Evolutionary conservation across 139 green algal genomes (phyloP).

Genomic region (Ulvella scutata): DNA sequence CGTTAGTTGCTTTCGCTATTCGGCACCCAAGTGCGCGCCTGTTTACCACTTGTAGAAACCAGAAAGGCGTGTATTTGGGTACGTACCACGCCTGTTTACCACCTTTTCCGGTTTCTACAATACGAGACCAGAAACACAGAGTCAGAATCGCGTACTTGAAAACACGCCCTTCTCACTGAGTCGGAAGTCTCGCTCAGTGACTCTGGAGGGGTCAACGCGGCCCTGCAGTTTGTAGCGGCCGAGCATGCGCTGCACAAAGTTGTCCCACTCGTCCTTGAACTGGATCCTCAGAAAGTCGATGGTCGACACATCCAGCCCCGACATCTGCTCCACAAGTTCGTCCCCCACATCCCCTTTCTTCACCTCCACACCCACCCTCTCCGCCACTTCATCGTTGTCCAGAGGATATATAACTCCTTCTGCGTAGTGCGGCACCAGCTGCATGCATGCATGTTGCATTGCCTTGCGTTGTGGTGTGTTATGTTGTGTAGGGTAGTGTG

Average conservation of each 20-base stretch:
- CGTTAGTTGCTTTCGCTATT: too few relatives aligned
- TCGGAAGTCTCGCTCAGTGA: conserved; percentile 36
- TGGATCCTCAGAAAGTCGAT: conserved; percentile 14
- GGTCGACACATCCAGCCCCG: conserved; percentile 16
- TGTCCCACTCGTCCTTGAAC: conserved; percentile 18
- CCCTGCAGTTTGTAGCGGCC: conserved; percentile 17
- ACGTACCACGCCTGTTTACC: too few relatives aligned
- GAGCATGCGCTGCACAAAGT: conserved; percentile 18
- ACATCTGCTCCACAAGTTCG: conserved; percentile 18
- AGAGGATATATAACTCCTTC: conserved; percentile 47
- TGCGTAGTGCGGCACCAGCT: conserved; percentile 4
- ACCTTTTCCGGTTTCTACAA: too few relatives aligned
- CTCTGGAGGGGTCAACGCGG: conserved; percentile 4
- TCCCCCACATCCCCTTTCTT: conserved; percentile 8
- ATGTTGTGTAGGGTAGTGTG: too few relatives aligned
- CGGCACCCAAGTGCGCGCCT: too few relatives aligned
- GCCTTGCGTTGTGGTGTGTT: too few relatives aligned
- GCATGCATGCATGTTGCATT: too few relatives aligned
- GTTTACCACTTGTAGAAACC: too few relatives aligned
- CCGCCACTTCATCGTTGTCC: conserved; percentile 11
- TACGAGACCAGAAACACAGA: too few relatives aligned
- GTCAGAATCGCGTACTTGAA: too few relatives aligned
- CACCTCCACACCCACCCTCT: conserved; percentile 12
- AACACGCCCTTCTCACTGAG: conserved; percentile 15
- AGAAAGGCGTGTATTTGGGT: too few relatives aligned